Conservation (phyloP, 345 rosid species). For the Raphanus raphanistrum region DNA sequence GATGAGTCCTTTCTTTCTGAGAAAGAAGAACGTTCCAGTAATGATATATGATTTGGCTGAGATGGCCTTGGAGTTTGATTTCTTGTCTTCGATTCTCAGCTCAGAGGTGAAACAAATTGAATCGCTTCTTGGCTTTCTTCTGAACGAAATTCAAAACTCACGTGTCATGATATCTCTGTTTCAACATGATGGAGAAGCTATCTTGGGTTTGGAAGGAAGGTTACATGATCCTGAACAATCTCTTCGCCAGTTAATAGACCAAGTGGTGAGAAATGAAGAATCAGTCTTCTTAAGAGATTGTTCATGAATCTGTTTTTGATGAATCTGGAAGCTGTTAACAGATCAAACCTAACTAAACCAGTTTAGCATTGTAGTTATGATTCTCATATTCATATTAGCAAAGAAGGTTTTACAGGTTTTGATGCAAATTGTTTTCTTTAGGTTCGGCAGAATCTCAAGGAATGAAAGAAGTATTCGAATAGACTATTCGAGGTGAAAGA, state of each 20-base stretch:
- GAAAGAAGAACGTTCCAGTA: slow-evolving; percentile 21
- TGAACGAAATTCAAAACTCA: slow-evolving; percentile 42
- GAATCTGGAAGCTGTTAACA: slow-evolving; percentile 57
- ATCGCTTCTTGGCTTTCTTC: slow-evolving; percentile 42
- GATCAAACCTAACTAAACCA: neutral
- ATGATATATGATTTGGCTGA: slow-evolving; percentile 39
- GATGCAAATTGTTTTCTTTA: slow-evolving; percentile 41
- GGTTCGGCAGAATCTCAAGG: slow-evolving; percentile 37
- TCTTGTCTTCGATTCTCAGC: slow-evolving; percentile 63
- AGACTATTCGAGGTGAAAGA: no score
- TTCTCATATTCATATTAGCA: neutral
- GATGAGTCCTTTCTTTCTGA: slow-evolving; percentile 50
- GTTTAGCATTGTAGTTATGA: neutral
- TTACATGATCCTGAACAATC: slow-evolving; percentile 55
- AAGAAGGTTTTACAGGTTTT: neutral
- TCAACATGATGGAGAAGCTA: slow-evolving; percentile 35
- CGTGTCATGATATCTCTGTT: slow-evolving; percentile 47
- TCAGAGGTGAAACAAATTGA: slow-evolving; percentile 68
- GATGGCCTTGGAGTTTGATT: slow-evolving; percentile 64
- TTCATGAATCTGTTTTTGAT: slow-evolving; percentile 42
- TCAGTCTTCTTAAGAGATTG: no score
- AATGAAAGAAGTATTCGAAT: no score
- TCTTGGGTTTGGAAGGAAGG: slow-evolving; percentile 59
- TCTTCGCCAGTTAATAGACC: slow-evolving; percentile 55
- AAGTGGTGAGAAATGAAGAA: slow-evolving; percentile 61